These are phyloP conservation scores for Jatropha curcas DNA, from an alignment of 345 rosid species.

Conservation along the genomic window DNA sequence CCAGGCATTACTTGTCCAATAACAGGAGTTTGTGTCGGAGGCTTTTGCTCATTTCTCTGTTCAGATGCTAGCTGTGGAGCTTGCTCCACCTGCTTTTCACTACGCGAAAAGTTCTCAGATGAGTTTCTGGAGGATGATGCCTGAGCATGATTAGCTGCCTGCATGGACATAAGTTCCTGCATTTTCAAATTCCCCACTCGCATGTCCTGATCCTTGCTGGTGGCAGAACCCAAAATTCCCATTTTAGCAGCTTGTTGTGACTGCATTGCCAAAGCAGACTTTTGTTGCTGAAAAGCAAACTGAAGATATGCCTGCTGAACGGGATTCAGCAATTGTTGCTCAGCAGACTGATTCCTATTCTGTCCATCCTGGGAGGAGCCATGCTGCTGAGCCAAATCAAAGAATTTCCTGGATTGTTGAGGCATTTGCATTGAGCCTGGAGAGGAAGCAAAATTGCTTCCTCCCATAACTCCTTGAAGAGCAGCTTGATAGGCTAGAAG, in stretches of 20 bases:
- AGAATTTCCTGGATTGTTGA: constrained; percentile 79
- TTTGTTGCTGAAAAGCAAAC: constrained; percentile 69
- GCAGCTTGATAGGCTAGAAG: constrained; percentile 77
- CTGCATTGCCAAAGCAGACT: constrained; percentile 49
- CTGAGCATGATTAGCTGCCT: constrained; percentile 69
- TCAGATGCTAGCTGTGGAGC: constrained; percentile 51
- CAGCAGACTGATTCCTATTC: constrained; percentile 53
- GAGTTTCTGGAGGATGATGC: constrained; percentile 76
- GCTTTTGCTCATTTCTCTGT: constrained; percentile 61
- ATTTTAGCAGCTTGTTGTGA: constrained; percentile 75
- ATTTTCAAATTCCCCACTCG: constrained; percentile 66
- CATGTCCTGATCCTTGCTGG: constrained; percentile 68
- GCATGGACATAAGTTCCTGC: constrained; percentile 80
- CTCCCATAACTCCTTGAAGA: constrained; percentile 71
- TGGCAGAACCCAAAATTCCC: constrained; percentile 56
- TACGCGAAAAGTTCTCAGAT: constrained; percentile 60
- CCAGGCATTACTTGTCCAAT: constrained; percentile 60
- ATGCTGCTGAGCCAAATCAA: constrained; percentile 74
- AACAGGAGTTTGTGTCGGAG: constrained; percentile 47
- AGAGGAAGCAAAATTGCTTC: constrained; percentile 58
- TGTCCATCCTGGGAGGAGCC: constrained; percentile 71
- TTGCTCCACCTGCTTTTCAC: constrained; percentile 68
- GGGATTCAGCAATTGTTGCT: constrained; percentile 70
- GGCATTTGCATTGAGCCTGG: constrained; percentile 74
- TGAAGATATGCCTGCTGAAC: constrained; percentile 87